phyloP scores from a whole-genome alignment of 2,329 filamentous ascomycete genomes.

The Fusarium musae region DNA sequence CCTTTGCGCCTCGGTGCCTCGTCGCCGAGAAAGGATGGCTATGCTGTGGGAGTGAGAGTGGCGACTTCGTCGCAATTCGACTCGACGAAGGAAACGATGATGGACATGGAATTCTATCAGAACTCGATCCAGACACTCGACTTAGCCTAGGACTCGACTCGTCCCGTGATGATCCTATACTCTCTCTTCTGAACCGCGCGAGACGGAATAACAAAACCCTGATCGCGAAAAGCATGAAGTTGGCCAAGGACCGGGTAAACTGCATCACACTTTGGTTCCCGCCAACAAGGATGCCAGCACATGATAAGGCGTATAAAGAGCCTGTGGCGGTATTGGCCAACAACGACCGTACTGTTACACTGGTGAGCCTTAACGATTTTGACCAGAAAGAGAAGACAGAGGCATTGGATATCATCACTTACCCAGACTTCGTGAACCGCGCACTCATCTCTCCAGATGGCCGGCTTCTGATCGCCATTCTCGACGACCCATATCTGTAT shows the following conservation, averaged over 20 bases:
- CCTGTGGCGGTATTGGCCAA: constrained; percentile 82
- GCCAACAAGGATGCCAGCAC: constrained; percentile 47
- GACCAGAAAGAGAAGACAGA: constrained; percentile 57
- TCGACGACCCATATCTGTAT: constrained; percentile 88
- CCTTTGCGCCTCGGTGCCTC: constrained; percentile 83
- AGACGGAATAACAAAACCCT: constrained; percentile 56
- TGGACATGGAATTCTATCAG: constrained; percentile 39
- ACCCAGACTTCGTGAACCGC: constrained; percentile 91
- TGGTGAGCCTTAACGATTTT: constrained; percentile 80
- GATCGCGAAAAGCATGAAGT: constrained; percentile 62
- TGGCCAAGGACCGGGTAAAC: constrained; percentile 72
- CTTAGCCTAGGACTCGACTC: constrained; percentile 47
- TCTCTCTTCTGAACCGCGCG: constrained; percentile 53
- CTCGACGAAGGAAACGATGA: constrained; percentile 57
- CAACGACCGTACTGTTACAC: constrained; percentile 88
- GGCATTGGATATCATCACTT: constrained; percentile 75
- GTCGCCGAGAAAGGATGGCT: constrained; percentile 89
- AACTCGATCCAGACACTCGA: constrained; percentile 51
- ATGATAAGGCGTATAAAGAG: constrained; percentile 56
- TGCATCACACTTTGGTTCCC: constrained; percentile 74
- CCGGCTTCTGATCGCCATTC: constrained; percentile 80
- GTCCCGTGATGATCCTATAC: constrained; percentile 49
- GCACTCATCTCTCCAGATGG: constrained; percentile 94
- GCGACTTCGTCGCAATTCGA: constrained; percentile 85
- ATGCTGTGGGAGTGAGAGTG: constrained; percentile 88